Base-by-base conservation (phyloP, 2,329 filamentous ascomycete genomes). In the Talaromyces rugulosus region DNA sequence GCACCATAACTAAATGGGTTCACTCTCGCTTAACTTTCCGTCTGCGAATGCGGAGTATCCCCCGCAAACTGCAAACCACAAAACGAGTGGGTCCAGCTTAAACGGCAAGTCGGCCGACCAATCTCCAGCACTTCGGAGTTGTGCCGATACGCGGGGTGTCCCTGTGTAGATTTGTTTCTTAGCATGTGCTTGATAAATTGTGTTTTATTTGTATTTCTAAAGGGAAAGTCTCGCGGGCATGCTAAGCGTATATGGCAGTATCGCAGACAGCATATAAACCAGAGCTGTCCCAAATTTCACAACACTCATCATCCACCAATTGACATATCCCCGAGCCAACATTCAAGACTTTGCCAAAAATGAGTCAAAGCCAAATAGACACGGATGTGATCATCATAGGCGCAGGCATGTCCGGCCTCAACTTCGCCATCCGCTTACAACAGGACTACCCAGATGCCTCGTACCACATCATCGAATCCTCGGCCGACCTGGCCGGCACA, bases 351-450 rank as follows among this genome's bases (percentile, higher is more conserved):
- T n/a, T 40, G 44, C 23, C 44, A 47, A 47, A 36, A 27, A 47
- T 47, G 44, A 27, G 18, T 47, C 44, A 47, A 14, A 18, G 8
- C n/a, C 50, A 53, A 14, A 51, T 63, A 56, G 61, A 63, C 57
- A 60, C 75, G 2, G 79, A 82, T 66, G 75, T 82, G 60, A 72
- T 82, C 31, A 80, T 82, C 52, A 80, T 82, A 44, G 81, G 80
- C n/a, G 80, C 78, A n/a, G 80, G 80, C 63, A 76, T 78, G 71
- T 78, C 75, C 34, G 80, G 80, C 34, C 64, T 81, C 16, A 78
- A 76, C n/a, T 71, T 81, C 58, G 80, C 79, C 12, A 72, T 81
- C 23, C 78, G 80, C 62, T 74, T 81, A 7, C 71, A 77, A 42
- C 72, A 79, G 34, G 68, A 76, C 54, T 76, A 74, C 60, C 72